These are phyloP conservation scores for Oidiodendron maius DNA, from an alignment of 495 filamentous ascomycete species.

Conservation along the genomic window DNA sequence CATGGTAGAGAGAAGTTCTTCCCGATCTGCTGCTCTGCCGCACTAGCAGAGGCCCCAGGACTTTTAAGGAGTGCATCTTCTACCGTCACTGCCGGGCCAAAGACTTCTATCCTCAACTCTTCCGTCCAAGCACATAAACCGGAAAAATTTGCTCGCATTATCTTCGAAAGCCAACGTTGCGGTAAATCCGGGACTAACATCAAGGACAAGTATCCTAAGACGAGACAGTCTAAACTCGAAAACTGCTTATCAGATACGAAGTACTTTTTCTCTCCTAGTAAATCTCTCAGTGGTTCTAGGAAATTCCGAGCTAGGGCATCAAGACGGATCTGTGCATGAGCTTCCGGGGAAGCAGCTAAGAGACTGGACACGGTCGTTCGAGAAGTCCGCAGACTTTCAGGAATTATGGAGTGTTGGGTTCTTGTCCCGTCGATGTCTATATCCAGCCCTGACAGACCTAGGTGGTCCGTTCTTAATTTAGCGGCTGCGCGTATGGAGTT, in stretches of 20 bases:
- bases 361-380: slow-evolving; percentile 25
- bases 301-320: slow-evolving; percentile 62
- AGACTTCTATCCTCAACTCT: slow-evolving; percentile 34
- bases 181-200: slow-evolving; percentile 66
- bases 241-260: slow-evolving; percentile 38
- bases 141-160: slow-evolving; percentile 51
- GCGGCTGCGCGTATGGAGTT: slow-evolving; percentile 60
- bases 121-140: slow-evolving; percentile 48
- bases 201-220: slow-evolving; percentile 69
- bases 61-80: slow-evolving; percentile 12
- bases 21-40: slow-evolving; percentile 4
- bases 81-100: slow-evolving; percentile 24
- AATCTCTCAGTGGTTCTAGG: slow-evolving; percentile 59
- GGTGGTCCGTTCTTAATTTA: slow-evolving; percentile 61
- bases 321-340: slow-evolving; percentile 57
- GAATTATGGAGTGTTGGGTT: slow-evolving; percentile 16
- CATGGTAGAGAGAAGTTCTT: slow-evolving; percentile 13
- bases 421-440: slow-evolving; percentile 35
- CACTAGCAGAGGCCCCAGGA: not conserved
- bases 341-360: slow-evolving; percentile 37
- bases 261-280: slow-evolving; percentile 47
- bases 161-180: slow-evolving; percentile 61
- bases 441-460: slow-evolving; percentile 64
- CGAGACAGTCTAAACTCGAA: slow-evolving; percentile 71
- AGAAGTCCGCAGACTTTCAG: slow-evolving; percentile 23